A percentile compares a stretch with the other conserved stretches of the same genome.
phyloP scores from a whole-genome alignment of 139 green algal genomes.

The Diplosphaera chodatii region DNA sequence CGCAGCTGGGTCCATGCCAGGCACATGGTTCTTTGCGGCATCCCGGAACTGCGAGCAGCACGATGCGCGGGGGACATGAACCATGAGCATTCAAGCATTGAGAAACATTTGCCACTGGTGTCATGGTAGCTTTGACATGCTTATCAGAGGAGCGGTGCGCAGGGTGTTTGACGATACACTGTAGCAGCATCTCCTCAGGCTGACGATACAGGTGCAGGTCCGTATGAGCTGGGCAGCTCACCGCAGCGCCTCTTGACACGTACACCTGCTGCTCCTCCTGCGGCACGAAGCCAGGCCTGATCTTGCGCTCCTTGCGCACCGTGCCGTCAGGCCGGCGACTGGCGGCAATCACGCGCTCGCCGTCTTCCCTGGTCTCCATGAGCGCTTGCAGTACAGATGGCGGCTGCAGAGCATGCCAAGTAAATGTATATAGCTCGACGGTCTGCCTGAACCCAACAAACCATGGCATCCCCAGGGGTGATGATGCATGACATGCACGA shows the following conservation, averaged over 20 bases:
- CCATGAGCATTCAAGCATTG: too few relatives aligned
- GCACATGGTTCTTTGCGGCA: neutral
- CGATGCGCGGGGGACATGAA: too few relatives aligned
- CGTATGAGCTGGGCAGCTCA: too few relatives aligned
- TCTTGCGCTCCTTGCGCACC: constrained; percentile 64
- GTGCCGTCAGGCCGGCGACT: constrained; percentile 63
- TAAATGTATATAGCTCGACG: too few relatives aligned
- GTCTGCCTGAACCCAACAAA: neutral
- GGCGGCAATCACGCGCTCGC: constrained; percentile 43
- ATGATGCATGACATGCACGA: too few relatives aligned
- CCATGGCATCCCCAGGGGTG: too few relatives aligned
- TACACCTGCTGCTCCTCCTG: constrained; percentile 81
- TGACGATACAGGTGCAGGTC: too few relatives aligned
- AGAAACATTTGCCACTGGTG: neutral
- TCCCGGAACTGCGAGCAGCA: neutral
- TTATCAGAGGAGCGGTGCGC: neutral
- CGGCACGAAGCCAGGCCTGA: constrained; percentile 73
- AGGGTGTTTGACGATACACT: too few relatives aligned
- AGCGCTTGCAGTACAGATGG: neutral
- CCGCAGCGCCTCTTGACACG: constrained; percentile 30
- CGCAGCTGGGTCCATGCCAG: neutral
- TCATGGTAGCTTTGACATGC: neutral
- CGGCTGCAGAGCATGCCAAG: too few relatives aligned
- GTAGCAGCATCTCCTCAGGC: too few relatives aligned
- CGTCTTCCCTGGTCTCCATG: constrained; percentile 3